A percentile compares a stretch with the other conserved stretches of the same genome.
Evolutionary conservation across 805 yeast species (phyloP).

Genomic region (Monosporozyma aerobia): DNA sequence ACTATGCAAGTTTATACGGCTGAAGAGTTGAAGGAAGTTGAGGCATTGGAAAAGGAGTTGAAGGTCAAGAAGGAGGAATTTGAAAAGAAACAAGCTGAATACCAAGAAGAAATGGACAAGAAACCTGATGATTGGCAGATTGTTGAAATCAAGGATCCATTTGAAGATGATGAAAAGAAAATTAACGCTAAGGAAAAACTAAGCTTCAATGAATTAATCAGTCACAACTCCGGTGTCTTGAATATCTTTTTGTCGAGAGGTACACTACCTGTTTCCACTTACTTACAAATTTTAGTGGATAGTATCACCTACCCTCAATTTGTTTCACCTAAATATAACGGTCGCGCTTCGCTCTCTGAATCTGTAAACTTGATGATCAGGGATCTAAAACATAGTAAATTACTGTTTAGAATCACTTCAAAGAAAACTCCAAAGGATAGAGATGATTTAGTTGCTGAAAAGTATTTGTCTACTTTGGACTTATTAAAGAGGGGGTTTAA

Average conservation of each 20-base stretch:
- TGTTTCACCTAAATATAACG: conserved; percentile 40
- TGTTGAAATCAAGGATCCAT: conserved; percentile 40
- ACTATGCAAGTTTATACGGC: conserved; percentile 52
- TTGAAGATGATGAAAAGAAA: conserved; percentile 26
- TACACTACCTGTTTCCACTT: conserved; percentile 36
- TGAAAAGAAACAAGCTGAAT: conserved; percentile 38
- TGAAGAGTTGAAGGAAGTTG: conserved; percentile 42
- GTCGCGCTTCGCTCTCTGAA: conserved; percentile 39
- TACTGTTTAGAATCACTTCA: conserved; percentile 49
- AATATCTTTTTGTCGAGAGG: conserved; percentile 47
- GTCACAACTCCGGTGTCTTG: conserved; percentile 50
- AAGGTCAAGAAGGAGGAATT: conserved; percentile 33
- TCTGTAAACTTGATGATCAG: conserved; percentile 55
- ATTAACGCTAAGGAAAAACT: conserved; percentile 35
- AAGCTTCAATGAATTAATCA: conserved; percentile 43
- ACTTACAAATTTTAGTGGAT: conserved; percentile 54
- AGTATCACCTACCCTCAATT: conserved; percentile 54
- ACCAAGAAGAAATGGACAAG: conserved; percentile 43
- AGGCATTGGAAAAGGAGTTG: conserved; percentile 34
- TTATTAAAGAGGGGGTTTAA: conserved; percentile 42
- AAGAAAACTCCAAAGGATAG: conserved; percentile 38
- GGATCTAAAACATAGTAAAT: conserved; percentile 54
- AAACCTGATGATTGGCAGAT: conserved; percentile 59
- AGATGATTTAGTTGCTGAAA: conserved; percentile 45
- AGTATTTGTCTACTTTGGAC: conserved; percentile 41